Percentiles rank a stretch among this genome's conserved stretches.
phyloP scores from a whole-genome alignment of 495 filamentous ascomycete genomes.

The Geoglossum glabrum region DNA sequence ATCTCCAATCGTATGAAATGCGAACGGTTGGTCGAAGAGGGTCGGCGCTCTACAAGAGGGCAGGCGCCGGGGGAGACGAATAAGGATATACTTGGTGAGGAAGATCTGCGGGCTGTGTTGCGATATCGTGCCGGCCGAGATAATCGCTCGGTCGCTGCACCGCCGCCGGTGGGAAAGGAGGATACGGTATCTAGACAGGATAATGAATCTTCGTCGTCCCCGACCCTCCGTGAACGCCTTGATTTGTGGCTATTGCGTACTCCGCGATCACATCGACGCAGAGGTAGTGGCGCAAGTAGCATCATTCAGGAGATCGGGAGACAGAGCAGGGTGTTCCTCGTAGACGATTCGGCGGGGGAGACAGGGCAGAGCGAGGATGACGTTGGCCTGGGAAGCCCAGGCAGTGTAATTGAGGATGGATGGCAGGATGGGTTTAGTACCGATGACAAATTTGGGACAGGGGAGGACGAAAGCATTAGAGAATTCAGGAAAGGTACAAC shows the following conservation, averaged over 20 bases:
- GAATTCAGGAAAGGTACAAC: neutral
- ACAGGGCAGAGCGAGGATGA: slow-evolving; percentile 1
- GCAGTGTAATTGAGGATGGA: neutral
- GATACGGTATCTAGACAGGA: neutral
- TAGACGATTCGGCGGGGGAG: slow-evolving; percentile 18
- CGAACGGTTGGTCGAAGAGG: slow-evolving; percentile 59
- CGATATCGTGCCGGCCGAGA: neutral
- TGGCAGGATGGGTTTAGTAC: neutral
- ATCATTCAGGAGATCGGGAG: slow-evolving; percentile 37
- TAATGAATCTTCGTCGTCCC: neutral
- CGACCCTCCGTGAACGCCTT: neutral
- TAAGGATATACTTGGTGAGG: slow-evolving; percentile 14
- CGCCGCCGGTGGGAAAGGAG: neutral
- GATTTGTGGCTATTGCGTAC: neutral
- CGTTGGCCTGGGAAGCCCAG: neutral
- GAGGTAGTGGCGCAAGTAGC: slow-evolving; percentile 11
- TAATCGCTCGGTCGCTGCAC: neutral
- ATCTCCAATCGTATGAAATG: slow-evolving; percentile 68
- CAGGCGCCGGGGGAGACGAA: slow-evolving; percentile 3
- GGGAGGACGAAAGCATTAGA: neutral
- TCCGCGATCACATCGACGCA: neutral
- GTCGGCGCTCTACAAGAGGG: slow-evolving; percentile 26
- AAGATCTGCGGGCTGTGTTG: slow-evolving; percentile 14
- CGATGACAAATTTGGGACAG: neutral
- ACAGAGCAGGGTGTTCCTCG: slow-evolving; percentile 42